Evolutionary conservation across 345 rosid species (phyloP).

Genomic region (Limnanthes douglasii): DNA sequence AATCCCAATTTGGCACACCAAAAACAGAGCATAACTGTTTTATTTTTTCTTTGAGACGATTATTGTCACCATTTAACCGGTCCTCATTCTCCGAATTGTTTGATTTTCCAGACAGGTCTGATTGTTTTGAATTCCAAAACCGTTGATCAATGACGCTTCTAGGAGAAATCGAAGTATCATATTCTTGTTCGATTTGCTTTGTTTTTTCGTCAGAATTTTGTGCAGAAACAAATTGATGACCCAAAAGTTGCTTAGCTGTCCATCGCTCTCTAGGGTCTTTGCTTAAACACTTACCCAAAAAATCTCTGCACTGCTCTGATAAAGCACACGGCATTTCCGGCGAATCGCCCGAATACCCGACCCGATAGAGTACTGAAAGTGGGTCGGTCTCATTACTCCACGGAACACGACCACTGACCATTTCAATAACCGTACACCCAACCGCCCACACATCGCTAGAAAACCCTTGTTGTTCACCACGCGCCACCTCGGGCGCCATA

Average conservation of each 20-base stretch:
- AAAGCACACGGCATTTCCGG: constrained; percentile 36
- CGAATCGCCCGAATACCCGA: constrained; percentile 25
- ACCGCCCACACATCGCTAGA: constrained; percentile 55
- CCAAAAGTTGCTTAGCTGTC: constrained; percentile 31
- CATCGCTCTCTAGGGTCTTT: constrained; percentile 39
- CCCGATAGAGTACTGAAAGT: constrained; percentile 23
- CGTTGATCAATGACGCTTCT: constrained; percentile 58
- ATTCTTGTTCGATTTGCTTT: constrained; percentile 14
- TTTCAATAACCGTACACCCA: constrained; percentile 81
- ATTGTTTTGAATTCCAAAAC: constrained; percentile 42
- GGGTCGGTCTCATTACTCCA: constrained; percentile 29
- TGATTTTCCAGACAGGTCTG: constrained; percentile 14
- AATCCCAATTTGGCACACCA: constrained; percentile 24
- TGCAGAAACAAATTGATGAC: constrained; percentile 29
- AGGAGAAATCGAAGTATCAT: constrained; percentile 39
- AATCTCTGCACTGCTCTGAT: constrained; percentile 36
- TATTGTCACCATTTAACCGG: constrained; percentile 5
- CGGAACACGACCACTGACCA: constrained; percentile 48
- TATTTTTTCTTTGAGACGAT: constrained; percentile 29
- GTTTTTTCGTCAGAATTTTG: constrained; percentile 13
- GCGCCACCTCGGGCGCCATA: constrained; percentile 88
- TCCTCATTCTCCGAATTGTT: constrained; percentile 12
- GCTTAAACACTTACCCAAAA: constrained; percentile 37
- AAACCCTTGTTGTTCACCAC: constrained; percentile 55
- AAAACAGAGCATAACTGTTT: constrained; percentile 18